Base-by-base conservation (phyloP, 75 land plant genomes). In the Isoetes taiwanensis region DNA sequence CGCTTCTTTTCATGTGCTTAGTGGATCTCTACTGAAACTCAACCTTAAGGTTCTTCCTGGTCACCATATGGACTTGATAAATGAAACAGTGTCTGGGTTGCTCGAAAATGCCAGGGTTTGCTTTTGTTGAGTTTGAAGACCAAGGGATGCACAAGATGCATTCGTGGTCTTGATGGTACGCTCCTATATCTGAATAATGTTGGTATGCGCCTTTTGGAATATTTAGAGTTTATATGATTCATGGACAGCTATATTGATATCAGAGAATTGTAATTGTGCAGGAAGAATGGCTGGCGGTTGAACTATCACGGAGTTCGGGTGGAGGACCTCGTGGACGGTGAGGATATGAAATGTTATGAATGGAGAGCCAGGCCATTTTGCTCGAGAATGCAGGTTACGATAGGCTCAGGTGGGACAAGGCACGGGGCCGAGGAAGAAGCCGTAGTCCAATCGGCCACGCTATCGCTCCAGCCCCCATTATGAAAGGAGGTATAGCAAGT, bases 261-360 rank as follows among this genome's bases (percentile, higher is more conserved):
- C n/a, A n/a, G n/a, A n/a, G n/a, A n/a, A n/a, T n/a, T n/a, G n/a
- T n/a, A n/a, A n/a, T n/a, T n/a, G n/a, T 21, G 57, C 87, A 96
- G 98, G n/a, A 93, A 81, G 66, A 81, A 93, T 80, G 96, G 96
- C 11, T 93, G 98, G 98, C 73, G 98, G 96, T 88, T 29, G 96
- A 93, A 43, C 70, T 93, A 32, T 93, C 98, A 25, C 95, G 84
- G 30, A 88, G 83, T 52, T 76, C 83, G 6, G n/a, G n/a, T n/a
- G n/a, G n/a, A n/a, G 72, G 89, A 17, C 63, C 80, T 53, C 75
- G 83, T 42, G 80, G 78, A 2, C 74, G 96, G 90, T 30, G 78
- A 77, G 56, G 90, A 88, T 57, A 70, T 77, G 73, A 93, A 88
- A 38, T 93, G 98, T 57, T 93, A 93, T 65, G 98, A 93, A 38